A percentile compares a stretch with the other conserved stretches of the same genome.
These are phyloP conservation scores for Cryptosporidium ryanae DNA, from an alignment of 169 alveolate species.

Conservation along the genomic window DNA sequence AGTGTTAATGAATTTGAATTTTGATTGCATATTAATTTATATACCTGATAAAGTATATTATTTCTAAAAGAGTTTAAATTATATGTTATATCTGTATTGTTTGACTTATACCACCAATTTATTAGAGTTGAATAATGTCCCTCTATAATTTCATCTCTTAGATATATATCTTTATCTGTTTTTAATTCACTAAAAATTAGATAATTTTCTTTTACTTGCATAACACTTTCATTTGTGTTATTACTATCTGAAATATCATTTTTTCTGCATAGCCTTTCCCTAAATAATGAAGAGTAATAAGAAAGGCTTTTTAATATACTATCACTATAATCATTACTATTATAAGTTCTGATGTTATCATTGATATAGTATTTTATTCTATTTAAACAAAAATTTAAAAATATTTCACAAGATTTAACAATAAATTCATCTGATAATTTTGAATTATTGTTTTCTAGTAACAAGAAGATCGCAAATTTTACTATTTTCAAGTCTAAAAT, in stretches of 20 bases:
- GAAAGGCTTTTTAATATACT: constrained; percentile 16
- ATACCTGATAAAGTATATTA: constrained; percentile 53
- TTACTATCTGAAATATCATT: not conserved
- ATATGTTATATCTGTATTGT: not conserved
- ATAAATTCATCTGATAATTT: constrained; percentile 33
- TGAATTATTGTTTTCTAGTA: constrained; percentile 2
- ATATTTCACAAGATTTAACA: constrained; percentile 10
- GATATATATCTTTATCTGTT: not conserved
- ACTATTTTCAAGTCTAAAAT: constrained; percentile 15
- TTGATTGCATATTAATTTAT: constrained; percentile 80
- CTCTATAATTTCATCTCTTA: constrained; percentile 32
- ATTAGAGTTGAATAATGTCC: constrained; percentile 41
- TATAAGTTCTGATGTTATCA: not conserved
- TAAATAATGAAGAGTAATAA: constrained; percentile 28
- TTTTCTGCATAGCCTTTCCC: not conserved
- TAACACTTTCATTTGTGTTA: not conserved
- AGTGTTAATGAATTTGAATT: constrained; percentile 79
- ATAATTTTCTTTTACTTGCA: not conserved
- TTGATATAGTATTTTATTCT: constrained; percentile 16
- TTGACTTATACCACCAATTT: constrained; percentile 12
- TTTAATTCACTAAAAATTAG: not conserved
- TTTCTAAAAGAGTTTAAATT: constrained; percentile 1
- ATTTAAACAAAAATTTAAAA: constrained; percentile 40
- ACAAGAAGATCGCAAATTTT: not conserved
- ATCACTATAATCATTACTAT: not conserved